Evolutionary conservation across 2,329 filamentous ascomycete genomes (phyloP).

Genomic region (Calonectria fujianensis): DNA sequence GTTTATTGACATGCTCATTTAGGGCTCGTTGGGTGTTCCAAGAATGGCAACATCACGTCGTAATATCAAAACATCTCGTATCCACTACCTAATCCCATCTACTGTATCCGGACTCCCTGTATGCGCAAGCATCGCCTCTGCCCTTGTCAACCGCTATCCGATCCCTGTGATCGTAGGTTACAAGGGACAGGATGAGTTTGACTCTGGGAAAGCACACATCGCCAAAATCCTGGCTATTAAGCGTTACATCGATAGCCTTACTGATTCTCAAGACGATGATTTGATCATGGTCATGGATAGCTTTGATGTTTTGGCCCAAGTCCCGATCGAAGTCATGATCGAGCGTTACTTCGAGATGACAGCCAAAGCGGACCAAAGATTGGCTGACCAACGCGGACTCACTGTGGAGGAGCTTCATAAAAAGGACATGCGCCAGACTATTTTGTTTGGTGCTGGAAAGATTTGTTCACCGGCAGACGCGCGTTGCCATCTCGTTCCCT

Average conservation of each 20-base stretch:
- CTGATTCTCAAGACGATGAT: slow-evolving; percentile 39
- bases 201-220: slow-evolving; percentile 45
- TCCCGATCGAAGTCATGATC: slow-evolving; percentile 49
- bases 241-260: slow-evolving; percentile 43
- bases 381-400: slow-evolving; percentile 48
- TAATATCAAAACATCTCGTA: slow-evolving; percentile 12
- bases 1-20: not conserved
- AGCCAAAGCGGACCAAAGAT: slow-evolving; percentile 40
- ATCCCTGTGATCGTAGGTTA: slow-evolving; percentile 43
- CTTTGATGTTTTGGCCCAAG: slow-evolving; percentile 52
- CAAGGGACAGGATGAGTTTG: slow-evolving; percentile 42
- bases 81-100: slow-evolving; percentile 45
- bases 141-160: slow-evolving; percentile 44
- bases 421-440: slow-evolving; percentile 44
- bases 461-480: slow-evolving; percentile 43
- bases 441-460: slow-evolving; percentile 52
- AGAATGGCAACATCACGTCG: not conserved
- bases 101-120: slow-evolving; percentile 33
- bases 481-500: slow-evolving; percentile 48
- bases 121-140: slow-evolving; percentile 43
- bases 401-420: slow-evolving; percentile 44
- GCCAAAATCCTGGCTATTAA: slow-evolving; percentile 46
- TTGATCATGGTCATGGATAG: slow-evolving; percentile 51
- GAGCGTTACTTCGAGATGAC: slow-evolving; percentile 49
- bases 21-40: not conserved